A percentile compares a stretch with the other conserved stretches of the same genome.
Evolutionary conservation across 306 rosid species (phyloP).

Genomic region (Citrullus mucosospermus): DNA sequence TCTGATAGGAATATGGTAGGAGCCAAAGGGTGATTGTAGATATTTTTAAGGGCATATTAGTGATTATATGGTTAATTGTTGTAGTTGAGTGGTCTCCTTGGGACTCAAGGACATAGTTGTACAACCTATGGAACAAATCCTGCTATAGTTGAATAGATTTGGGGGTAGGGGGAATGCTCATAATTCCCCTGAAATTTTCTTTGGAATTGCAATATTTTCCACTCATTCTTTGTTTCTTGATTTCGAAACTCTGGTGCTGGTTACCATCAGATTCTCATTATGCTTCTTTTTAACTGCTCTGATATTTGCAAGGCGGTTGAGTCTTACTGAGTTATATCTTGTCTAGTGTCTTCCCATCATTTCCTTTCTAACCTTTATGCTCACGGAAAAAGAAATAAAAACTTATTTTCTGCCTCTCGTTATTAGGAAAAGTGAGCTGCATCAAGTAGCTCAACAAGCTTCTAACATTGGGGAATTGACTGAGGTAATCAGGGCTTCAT

Average conservation of each 20-base stretch:
- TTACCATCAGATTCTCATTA: neutral
- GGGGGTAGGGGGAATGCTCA: neutral
- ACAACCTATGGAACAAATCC: too few relatives aligned
- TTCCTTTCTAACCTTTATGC: neutral
- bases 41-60: neutral
- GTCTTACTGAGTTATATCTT: neutral
- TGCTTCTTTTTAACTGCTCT: neutral
- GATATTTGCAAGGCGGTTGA: neutral
- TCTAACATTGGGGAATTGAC: slow-evolving; percentile 76
- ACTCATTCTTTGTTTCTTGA: neutral
- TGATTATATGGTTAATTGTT: neutral
- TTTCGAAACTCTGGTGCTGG: neutral
- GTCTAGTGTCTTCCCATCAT: neutral
- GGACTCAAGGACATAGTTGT: too few relatives aligned
- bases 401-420: slow-evolving; percentile 12
- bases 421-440: slow-evolving; percentile 80
- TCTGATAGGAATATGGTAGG: neutral
- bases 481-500: slow-evolving; percentile 74
- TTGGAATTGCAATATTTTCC: neutral
- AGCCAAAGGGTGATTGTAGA: neutral
- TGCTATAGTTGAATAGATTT: neutral
- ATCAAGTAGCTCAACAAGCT: slow-evolving; percentile 97
- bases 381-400: neutral
- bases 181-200: neutral
- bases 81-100: neutral